Evolutionary conservation across 2,329 filamentous ascomycete species (phyloP).

Genomic region (Sordariomycetes sp.): DNA sequence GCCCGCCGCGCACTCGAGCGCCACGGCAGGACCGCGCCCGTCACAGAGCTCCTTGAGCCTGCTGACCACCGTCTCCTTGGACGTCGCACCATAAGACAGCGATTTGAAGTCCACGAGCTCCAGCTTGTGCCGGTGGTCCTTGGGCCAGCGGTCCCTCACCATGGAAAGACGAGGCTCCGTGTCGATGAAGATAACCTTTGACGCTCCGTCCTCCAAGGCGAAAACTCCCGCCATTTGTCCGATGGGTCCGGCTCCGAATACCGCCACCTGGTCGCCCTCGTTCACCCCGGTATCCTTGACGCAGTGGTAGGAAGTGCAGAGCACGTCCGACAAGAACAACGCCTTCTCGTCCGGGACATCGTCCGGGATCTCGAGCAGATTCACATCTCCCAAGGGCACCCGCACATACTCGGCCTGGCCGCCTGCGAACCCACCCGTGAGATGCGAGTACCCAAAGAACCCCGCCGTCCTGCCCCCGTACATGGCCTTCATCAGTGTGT

Average conservation of each 20-base stretch:
- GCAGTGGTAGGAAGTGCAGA: slow-evolving; percentile 69
- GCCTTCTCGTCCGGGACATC: slow-evolving; percentile 74
- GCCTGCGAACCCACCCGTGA: slow-evolving; percentile 79
- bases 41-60: slow-evolving; percentile 64
- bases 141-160: slow-evolving; percentile 50
- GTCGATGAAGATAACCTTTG: slow-evolving; percentile 70
- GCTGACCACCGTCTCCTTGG: slow-evolving; percentile 52
- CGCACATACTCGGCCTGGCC: slow-evolving; percentile 82
- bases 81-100: slow-evolving; percentile 46
- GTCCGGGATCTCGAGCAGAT: slow-evolving; percentile 68
- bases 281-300: slow-evolving; percentile 80
- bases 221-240: slow-evolving; percentile 78
- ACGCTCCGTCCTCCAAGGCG: slow-evolving; percentile 62
- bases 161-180: slow-evolving; percentile 59
- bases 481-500: slow-evolving; percentile 60
- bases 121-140: slow-evolving; percentile 37
- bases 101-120: slow-evolving; percentile 59
- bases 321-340: slow-evolving; percentile 70
- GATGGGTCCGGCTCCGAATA: slow-evolving; percentile 80
- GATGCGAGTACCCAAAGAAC: slow-evolving; percentile 65
- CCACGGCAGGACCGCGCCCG: slow-evolving; percentile 63
- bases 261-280: slow-evolving; percentile 63
- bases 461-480: slow-evolving; percentile 70
- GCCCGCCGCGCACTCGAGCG: slow-evolving; percentile 55
- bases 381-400: slow-evolving; percentile 71